These are phyloP conservation scores for Madurella fahalii DNA, from an alignment of 2,329 filamentous ascomycete genomes.

Conservation along the genomic window DNA sequence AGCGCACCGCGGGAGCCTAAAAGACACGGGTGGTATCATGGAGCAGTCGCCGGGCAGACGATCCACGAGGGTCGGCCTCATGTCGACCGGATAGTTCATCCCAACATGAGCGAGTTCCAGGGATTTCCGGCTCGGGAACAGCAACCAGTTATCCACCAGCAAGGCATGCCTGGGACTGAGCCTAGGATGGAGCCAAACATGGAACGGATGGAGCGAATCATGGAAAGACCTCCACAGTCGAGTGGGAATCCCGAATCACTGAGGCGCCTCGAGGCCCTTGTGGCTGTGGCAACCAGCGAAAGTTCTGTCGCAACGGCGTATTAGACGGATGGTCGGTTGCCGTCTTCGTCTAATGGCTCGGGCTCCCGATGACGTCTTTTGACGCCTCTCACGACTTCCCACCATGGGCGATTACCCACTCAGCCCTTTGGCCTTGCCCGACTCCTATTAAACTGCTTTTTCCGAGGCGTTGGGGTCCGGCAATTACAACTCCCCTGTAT, in stretches of 20 bases:
- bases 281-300: conserved; percentile 61
- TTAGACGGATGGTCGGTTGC: conserved; percentile 16
- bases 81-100: conserved; percentile 55
- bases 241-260: conserved; percentile 41
- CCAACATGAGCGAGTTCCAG: conserved; percentile 50
- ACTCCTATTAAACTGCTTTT: no score
- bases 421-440: no score
- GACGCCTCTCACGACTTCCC: no score
- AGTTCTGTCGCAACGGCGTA: conserved; percentile 31
- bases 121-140: conserved; percentile 45
- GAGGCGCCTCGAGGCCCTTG: conserved; percentile 56
- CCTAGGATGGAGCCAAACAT: conserved; percentile 2
- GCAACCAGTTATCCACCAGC: conserved; percentile 26
- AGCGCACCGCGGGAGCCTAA: conserved; percentile 57
- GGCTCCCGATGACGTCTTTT: no score
- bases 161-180: conserved; percentile 18
- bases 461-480: no score
- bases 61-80: conserved; percentile 38
- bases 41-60: conserved; percentile 38
- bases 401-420: no score
- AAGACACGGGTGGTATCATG: conserved; percentile 70
- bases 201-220: conserved; percentile 23
- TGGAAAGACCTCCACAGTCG: conserved; percentile 27
- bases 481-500: no score
- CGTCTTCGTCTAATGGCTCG: conserved; percentile 9